Conservation (phyloP, 805 yeast species). For the Barnettozyma wickerhamii region DNA sequence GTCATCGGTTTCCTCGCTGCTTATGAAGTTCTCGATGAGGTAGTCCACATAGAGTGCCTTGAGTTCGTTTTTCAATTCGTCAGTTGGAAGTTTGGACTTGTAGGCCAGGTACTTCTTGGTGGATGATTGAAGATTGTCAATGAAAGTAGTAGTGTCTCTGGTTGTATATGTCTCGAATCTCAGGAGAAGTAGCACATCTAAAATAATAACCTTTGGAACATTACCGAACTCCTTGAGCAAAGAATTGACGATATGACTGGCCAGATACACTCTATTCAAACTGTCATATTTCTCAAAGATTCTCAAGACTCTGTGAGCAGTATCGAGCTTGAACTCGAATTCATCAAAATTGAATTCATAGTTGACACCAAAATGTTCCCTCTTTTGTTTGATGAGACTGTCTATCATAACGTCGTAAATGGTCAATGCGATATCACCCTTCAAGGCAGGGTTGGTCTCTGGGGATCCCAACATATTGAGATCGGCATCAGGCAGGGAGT, state of each 20-base stretch:
- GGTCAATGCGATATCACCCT: slow-evolving; percentile 68
- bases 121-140: slow-evolving; percentile 59
- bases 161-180: slow-evolving; percentile 50
- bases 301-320: slow-evolving; percentile 42
- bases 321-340: slow-evolving; percentile 36
- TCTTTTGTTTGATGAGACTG: slow-evolving; percentile 30
- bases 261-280: slow-evolving; percentile 64
- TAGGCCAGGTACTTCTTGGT: slow-evolving; percentile 69
- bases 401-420: slow-evolving; percentile 65
- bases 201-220: slow-evolving; percentile 36
- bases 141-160: too few relatives aligned
- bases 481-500: slow-evolving; percentile 81
- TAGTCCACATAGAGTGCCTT: slow-evolving; percentile 29
- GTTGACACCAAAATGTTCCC: slow-evolving; percentile 25
- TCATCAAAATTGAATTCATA: slow-evolving; percentile 57
- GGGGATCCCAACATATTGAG: slow-evolving; percentile 79
- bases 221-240: slow-evolving; percentile 40
- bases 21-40: slow-evolving; percentile 32
- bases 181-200: slow-evolving; percentile 65
- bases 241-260: slow-evolving; percentile 57
- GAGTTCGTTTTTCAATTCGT: slow-evolving; percentile 29
- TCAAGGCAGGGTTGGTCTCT: slow-evolving; percentile 76
- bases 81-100: slow-evolving; percentile 35
- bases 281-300: slow-evolving; percentile 63
- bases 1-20: slow-evolving; percentile 13